Base-by-base conservation (phyloP, 805 yeast genomes). In the Candida ortonii region DNA sequence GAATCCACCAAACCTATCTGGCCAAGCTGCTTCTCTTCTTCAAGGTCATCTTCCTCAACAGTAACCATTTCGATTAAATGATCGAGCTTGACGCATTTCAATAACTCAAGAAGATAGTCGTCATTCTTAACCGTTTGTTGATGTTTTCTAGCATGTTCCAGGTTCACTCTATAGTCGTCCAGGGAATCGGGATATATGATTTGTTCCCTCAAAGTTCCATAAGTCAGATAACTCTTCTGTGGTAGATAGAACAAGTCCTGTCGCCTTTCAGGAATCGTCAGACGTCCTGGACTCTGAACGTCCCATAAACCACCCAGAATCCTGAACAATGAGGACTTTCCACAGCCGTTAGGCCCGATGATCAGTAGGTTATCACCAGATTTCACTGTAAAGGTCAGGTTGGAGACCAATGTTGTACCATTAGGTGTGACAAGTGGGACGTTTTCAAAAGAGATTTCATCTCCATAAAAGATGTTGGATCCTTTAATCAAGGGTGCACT, bases 321-420 rank as follows among this genome's bases (percentile, higher is more conserved):
- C 54, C 97, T 74, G 59, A 89, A 89, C 38, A 89, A 65, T 0
- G 97, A 89, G 0, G 96, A 88, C 62, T 89, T 89, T 17, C 97
- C 97, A 44, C 95, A 84, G 1, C 97, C 97, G 54, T 89, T 89
- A 10, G 97, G 97, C 0, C 97, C 97, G 7, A 90, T 88, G 55
- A 89, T 88, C 34, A 89, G 68, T 32, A 89, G 66, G 59, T 89
- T 93, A 33, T 88, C 80, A 22, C 96, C 96, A 21, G 76, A 82
- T 43, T 80, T 74, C 34, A 89, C 74, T 32, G 80, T 71, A 58
- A 89, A 88, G 17, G 76, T 68, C 48, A 89, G 68, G 23, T 76
- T 71, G 27, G 74, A 67, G 15, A 84, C 80, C 28, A 89, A 67
- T 0, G 80, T 70, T 27, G 84, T 89, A 36, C 86, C 82, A 4